Percentiles rank a stretch among this genome's conserved stretches.
Conservation (phyloP, 2,329 filamentous ascomycete species). For the Diaporthe eres region DNA sequence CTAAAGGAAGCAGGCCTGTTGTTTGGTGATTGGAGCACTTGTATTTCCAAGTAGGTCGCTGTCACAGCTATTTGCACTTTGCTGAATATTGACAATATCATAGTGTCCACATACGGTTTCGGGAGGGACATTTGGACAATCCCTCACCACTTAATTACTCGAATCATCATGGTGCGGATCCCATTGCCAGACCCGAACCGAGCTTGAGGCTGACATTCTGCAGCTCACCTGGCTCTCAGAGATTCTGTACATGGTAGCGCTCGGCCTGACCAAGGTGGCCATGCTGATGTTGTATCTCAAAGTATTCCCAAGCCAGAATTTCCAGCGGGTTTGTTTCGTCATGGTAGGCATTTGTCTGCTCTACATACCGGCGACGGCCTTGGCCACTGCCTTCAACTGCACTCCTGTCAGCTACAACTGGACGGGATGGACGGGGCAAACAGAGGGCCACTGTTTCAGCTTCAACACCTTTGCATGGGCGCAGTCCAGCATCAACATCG, state of each 20-base stretch:
- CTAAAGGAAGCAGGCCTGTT: slow-evolving; percentile 12
- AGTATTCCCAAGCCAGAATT: slow-evolving; percentile 7
- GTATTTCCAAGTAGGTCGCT: background rate
- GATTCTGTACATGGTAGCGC: slow-evolving; percentile 2
- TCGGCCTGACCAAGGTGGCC: slow-evolving; percentile 1
- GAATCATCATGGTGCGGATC: slow-evolving; percentile 1
- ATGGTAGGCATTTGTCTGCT: slow-evolving; percentile 9
- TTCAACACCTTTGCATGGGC: slow-evolving; percentile 8
- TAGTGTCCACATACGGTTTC: slow-evolving; percentile 19
- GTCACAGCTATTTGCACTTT: background rate
- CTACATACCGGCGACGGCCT: background rate
- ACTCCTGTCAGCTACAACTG: slow-evolving; percentile 26
- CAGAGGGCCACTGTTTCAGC: slow-evolving; percentile 1
- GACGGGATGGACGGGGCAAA: slow-evolving; percentile 9
- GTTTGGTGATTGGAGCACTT: background rate
- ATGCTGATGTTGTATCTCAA: slow-evolving; percentile 17
- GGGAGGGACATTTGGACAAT: slow-evolving; percentile 23
- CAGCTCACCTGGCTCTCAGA: slow-evolving; percentile 26
- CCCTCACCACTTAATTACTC: background rate
- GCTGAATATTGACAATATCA: background rate
- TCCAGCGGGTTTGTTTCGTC: background rate
- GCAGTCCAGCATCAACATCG: background rate
- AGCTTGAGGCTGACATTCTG: slow-evolving; percentile 1
- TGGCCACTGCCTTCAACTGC: slow-evolving; percentile 16
- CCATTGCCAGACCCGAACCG: background rate